phyloP scores from a whole-genome alignment of 805 yeast genomes.

The Henningerozyma blattae region DNA sequence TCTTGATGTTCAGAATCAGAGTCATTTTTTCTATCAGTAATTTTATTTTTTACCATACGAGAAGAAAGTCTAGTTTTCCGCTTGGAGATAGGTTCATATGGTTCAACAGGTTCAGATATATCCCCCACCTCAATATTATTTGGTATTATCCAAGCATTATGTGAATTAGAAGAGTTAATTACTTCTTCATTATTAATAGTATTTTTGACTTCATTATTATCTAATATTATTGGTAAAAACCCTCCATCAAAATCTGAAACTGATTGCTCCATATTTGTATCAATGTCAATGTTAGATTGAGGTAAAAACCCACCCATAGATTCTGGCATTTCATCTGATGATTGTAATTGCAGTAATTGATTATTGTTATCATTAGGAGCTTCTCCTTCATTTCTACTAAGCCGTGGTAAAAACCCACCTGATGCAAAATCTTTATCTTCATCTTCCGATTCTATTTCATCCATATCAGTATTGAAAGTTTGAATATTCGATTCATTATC shows the following conservation, averaged over 20 bases:
- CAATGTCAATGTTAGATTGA: too few relatives aligned
- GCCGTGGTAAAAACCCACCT: neutral
- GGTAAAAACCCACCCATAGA: slow-evolving; percentile 12
- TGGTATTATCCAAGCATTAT: neutral
- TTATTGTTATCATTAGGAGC: neutral
- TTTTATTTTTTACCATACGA: too few relatives aligned
- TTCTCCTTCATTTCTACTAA: neutral
- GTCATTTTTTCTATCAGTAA: neutral
- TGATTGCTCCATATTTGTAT: too few relatives aligned
- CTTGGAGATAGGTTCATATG: too few relatives aligned
- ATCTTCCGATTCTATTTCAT: slow-evolving; percentile 10
- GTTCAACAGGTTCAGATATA: neutral
- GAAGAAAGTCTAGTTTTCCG: too few relatives aligned
- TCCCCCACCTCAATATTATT: neutral
- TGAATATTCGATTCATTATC: too few relatives aligned
- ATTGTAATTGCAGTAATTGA: slow-evolving; percentile 2
- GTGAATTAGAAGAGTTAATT: neutral
- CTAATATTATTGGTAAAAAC: too few relatives aligned
- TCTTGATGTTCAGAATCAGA: slow-evolving; percentile 1
- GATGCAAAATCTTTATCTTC: neutral
- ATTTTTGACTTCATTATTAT: neutral
- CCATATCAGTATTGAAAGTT: too few relatives aligned
- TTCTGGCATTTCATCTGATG: slow-evolving; percentile 1
- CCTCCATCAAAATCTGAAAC: too few relatives aligned
- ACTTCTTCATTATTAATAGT: neutral